phyloP scores from a whole-genome alignment of 495 filamentous ascomycete species.

The Peziza echinospora region DNA sequence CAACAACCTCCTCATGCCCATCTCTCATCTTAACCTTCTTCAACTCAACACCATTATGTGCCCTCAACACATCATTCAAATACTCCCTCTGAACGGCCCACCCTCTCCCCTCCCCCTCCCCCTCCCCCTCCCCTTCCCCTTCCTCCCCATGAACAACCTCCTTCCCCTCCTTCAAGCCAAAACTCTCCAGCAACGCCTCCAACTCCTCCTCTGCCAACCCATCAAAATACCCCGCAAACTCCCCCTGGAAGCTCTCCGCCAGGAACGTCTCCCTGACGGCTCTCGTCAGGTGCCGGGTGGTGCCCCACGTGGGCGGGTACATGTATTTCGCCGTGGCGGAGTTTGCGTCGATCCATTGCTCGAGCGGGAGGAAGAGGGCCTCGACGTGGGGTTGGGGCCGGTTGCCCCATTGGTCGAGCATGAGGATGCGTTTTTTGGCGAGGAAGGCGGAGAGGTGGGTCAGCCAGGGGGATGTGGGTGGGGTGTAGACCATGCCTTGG shows the following conservation, averaged over 20 bases:
- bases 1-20: too few relatives aligned
- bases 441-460: constrained; percentile 30
- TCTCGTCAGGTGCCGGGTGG: constrained; percentile 32
- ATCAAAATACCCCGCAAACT: constrained; percentile 36
- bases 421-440: constrained; percentile 32
- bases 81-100: constrained; percentile 27
- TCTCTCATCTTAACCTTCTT: too few relatives aligned
- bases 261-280: constrained; percentile 31
- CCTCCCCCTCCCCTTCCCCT: neutral
- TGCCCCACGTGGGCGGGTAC: constrained; percentile 27
- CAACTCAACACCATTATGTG: constrained; percentile 22
- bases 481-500: constrained; percentile 37
- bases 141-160: neutral
- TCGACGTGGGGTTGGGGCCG: constrained; percentile 18
- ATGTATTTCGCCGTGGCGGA: constrained; percentile 3
- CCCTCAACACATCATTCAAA: constrained; percentile 24
- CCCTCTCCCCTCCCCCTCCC: neutral
- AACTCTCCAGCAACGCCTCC: constrained; percentile 25
- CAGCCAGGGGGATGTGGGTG: constrained; percentile 29
- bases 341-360: constrained; percentile 9
- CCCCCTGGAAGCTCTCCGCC: constrained; percentile 29
- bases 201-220: constrained; percentile 33
- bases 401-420: constrained; percentile 34
- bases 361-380: constrained; percentile 18
- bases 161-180: neutral